A percentile compares a stretch with the other conserved stretches of the same genome.
Conservation (phyloP, 495 filamentous ascomycete genomes). For the Penicillium herquei region DNA sequence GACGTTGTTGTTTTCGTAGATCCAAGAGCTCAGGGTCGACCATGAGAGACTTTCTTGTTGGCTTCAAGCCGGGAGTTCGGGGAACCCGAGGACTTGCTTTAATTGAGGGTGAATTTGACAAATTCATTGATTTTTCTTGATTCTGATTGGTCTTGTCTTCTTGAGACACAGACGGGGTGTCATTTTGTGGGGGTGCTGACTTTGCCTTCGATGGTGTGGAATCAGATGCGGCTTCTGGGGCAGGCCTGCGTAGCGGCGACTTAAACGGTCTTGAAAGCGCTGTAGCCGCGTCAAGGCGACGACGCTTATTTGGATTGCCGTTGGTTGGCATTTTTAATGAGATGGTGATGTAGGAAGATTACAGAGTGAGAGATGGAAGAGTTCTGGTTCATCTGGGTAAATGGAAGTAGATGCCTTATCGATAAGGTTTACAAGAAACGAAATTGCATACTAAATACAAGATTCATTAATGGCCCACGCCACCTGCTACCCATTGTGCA, state of each 20-base stretch:
- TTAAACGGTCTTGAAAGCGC: conserved; percentile 66
- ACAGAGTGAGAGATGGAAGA: not conserved
- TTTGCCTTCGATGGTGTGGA: not conserved
- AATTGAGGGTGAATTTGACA: not conserved
- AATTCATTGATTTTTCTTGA: not conserved
- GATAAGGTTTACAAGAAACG: conserved; percentile 12
- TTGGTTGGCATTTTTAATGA: conserved; percentile 20
- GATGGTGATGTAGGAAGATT: not conserved
- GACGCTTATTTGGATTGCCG: conserved; percentile 46
- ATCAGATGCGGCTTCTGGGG: not conserved
- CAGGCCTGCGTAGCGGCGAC: conserved; percentile 54
- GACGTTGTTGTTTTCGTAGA: conserved; percentile 34
- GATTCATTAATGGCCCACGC: conserved; percentile 62
- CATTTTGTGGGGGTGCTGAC: not conserved
- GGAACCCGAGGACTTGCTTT: not conserved
- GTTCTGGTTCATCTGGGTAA: not conserved
- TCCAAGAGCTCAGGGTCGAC: conserved; percentile 22
- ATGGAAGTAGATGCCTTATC: conserved; percentile 16
- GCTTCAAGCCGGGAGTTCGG: not conserved
- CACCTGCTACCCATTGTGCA: conserved; percentile 71
- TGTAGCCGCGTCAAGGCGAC: conserved; percentile 51
- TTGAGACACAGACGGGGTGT: not conserved
- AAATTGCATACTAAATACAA: conserved; percentile 16
- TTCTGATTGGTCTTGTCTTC: not conserved
- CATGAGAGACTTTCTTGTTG: conserved; percentile 5